Percentiles rank a stretch among this genome's conserved stretches.
Conservation (phyloP, 208 protist genomes). For the Wallacemonas sp. region DNA sequence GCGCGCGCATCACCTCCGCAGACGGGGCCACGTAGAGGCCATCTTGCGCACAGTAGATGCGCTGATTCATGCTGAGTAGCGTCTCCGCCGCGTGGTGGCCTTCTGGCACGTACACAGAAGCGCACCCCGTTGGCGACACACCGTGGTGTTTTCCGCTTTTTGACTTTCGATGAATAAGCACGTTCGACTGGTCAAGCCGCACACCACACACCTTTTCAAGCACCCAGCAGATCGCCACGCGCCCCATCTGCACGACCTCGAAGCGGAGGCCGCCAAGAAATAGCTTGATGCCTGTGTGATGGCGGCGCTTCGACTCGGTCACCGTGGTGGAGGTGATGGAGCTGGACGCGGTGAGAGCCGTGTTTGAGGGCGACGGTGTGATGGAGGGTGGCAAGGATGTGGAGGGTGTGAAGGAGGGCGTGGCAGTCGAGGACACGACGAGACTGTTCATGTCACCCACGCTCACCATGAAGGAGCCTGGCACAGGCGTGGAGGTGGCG, state of each 20-base stretch:
- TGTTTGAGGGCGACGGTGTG: background rate
- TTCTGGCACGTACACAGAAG: constrained; percentile 66
- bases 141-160: constrained; percentile 31
- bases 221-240: constrained; percentile 71
- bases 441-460: background rate
- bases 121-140: constrained; percentile 73
- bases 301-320: background rate
- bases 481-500: background rate
- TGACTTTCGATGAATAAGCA: constrained; percentile 79
- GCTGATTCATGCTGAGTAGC: constrained; percentile 70
- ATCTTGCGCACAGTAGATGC: constrained; percentile 70
- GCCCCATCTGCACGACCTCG: constrained; percentile 79
- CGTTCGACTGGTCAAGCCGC: constrained; percentile 39
- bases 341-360: background rate
- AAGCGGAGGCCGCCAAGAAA: constrained; percentile 85
- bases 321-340: background rate
- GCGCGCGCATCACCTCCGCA: constrained; percentile 45
- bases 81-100: constrained; percentile 38
- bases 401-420: constrained; percentile 1
- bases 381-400: background rate
- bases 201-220: constrained; percentile 65
- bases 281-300: constrained; percentile 60
- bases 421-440: background rate
- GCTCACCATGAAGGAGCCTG: constrained; percentile 9
- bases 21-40: constrained; percentile 69